Conservation (phyloP, 2,329 filamentous ascomycete species). For the Fusarium concolor region DNA sequence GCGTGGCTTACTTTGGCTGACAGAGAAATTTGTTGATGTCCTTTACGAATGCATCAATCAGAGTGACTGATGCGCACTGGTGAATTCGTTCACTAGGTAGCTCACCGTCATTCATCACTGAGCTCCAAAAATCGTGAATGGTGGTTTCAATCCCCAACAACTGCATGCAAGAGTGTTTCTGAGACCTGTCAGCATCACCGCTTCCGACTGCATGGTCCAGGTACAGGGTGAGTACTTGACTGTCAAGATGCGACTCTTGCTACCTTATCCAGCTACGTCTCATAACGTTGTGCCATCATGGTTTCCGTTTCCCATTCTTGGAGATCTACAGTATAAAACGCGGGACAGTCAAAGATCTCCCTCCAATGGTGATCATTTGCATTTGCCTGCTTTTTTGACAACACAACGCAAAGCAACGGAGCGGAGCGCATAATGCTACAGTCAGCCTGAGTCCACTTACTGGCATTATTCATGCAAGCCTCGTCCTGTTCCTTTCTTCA, state of each 20-base stretch:
- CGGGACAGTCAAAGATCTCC: background rate
- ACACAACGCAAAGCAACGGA: background rate
- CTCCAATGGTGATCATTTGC: background rate
- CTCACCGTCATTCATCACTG: background rate
- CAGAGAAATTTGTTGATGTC: background rate
- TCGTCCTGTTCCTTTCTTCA: constrained; percentile 25
- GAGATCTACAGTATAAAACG: constrained; percentile 21
- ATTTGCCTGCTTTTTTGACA: background rate
- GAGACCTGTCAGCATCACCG: constrained; percentile 26
- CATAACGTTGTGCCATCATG: constrained; percentile 12
- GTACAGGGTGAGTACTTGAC: background rate
- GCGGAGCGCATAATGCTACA: background rate
- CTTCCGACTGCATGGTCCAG: constrained; percentile 7
- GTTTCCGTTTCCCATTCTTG: constrained; percentile 12
- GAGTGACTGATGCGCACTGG: background rate
- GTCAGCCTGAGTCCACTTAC: background rate
- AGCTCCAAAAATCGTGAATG: constrained; percentile 1
- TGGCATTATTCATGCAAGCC: constrained; percentile 25
- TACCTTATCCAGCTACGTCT: background rate
- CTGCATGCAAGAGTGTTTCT: constrained; percentile 20
- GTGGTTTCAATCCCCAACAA: constrained; percentile 18
- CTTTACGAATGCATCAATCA: background rate
- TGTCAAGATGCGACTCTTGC: background rate
- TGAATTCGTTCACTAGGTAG: background rate
- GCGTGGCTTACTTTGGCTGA: background rate